phyloP scores from a whole-genome alignment of 2,329 filamentous ascomycete genomes.

The Fusarium oxysporum region DNA sequence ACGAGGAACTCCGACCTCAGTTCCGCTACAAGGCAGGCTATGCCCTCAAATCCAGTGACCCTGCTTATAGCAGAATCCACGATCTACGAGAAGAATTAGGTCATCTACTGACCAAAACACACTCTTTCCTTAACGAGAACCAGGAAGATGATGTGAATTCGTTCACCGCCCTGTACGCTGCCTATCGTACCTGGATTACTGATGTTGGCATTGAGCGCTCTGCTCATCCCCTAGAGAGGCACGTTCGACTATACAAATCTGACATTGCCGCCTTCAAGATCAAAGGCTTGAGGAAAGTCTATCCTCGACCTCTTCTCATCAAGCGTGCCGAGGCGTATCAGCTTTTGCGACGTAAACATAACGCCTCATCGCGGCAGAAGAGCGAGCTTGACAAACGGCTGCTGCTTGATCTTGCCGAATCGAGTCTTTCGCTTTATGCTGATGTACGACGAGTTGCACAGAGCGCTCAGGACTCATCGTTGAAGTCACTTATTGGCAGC shows the following conservation, averaged over 20 bases:
- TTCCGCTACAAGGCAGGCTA: conserved; percentile 94
- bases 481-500: conserved; percentile 90
- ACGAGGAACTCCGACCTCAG: conserved; percentile 85
- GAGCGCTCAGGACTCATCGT: conserved; percentile 88
- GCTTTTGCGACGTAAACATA: conserved; percentile 92
- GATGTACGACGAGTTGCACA: conserved; percentile 96
- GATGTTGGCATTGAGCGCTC: conserved; percentile 97
- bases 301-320: conserved; percentile 91
- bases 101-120: conserved; percentile 82
- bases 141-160: conserved; percentile 97
- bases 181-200: conserved; percentile 96
- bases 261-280: conserved; percentile 96
- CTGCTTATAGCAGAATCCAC: conserved; percentile 81
- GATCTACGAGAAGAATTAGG: conserved; percentile 84
- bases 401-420: conserved; percentile 87
- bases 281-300: conserved; percentile 89
- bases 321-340: conserved; percentile 96
- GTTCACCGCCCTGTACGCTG: conserved; percentile 91
- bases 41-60: conserved; percentile 66
- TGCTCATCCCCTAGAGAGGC: conserved; percentile 89
- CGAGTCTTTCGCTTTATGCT: conserved; percentile 90
- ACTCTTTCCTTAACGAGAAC: conserved; percentile 82
- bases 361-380: conserved; percentile 86
- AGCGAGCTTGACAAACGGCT: conserved; percentile 90
- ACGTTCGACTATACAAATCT: conserved; percentile 84